phyloP scores from a whole-genome alignment of 1,139 yeast genomes.

The Taphrina betulina region DNA sequence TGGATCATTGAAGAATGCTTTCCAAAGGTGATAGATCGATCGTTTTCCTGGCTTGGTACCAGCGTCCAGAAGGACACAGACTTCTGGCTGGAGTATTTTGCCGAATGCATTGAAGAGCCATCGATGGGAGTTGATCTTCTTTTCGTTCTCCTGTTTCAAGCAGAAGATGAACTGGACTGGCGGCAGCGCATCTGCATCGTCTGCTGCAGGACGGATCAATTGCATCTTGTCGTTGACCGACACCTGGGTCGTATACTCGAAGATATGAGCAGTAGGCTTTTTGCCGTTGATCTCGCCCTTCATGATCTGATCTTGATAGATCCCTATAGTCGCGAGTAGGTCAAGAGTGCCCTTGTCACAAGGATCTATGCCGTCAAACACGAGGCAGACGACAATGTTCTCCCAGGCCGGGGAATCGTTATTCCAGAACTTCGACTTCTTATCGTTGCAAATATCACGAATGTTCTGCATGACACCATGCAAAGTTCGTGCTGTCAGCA shows the following conservation, averaged over 20 bases:
- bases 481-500: conserved; percentile 81
- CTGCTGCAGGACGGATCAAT: conserved; percentile 54
- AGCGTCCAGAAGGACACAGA: conserved; percentile 79
- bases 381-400: conserved; percentile 82
- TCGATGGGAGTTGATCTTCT: conserved; percentile 91
- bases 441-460: conserved; percentile 72
- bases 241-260: conserved; percentile 58
- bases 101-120: conserved; percentile 96
- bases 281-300: conserved; percentile 83
- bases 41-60: conserved; percentile 91
- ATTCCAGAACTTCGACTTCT: conserved; percentile 54
- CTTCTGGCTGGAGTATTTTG: conserved; percentile 80
- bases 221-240: conserved; percentile 56
- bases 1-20: conserved; percentile 78
- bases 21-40: conserved; percentile 82
- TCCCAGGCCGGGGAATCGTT: conserved; percentile 94
- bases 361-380: conserved; percentile 88
- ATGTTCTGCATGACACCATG: conserved; percentile 92
- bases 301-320: conserved; percentile 92
- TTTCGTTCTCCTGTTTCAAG: conserved; percentile 81
- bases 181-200: conserved; percentile 58
- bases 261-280: conserved; percentile 85
- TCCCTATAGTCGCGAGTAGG: conserved; percentile 84
- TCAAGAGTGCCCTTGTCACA: conserved; percentile 80
- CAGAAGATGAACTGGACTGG: conserved; percentile 90